These are phyloP conservation scores for Erucastrum elatum DNA, from an alignment of 345 rosid genomes.

Conservation along the genomic window DNA sequence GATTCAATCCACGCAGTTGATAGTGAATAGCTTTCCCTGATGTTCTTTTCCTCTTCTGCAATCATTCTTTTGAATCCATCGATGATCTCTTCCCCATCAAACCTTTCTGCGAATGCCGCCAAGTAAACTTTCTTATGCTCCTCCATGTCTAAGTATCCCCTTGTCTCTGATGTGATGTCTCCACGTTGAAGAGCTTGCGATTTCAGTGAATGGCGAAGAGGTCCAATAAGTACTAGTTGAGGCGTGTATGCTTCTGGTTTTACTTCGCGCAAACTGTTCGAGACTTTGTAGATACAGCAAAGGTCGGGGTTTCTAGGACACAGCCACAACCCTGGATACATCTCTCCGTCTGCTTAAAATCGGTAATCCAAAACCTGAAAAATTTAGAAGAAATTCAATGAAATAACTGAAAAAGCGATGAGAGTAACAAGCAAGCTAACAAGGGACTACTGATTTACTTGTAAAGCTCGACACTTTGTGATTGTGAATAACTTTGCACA, in stretches of 20 bases:
- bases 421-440: no score
- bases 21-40: conserved; percentile 27
- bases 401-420: no score
- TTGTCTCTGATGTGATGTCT: background rate
- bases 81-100: background rate
- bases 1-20: conserved; percentile 25
- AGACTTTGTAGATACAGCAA: background rate
- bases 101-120: background rate
- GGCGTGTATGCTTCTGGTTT: background rate
- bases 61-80: background rate
- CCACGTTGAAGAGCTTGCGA: background rate
- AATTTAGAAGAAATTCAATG: no score
- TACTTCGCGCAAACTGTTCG: background rate
- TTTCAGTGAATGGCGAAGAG: background rate
- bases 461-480: no score
- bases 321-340: background rate
- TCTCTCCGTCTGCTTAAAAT: background rate
- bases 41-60: conserved; percentile 1
- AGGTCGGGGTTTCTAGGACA: background rate
- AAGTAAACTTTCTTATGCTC: background rate
- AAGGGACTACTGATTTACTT: no score
- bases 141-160: background rate
- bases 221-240: background rate
- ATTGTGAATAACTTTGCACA: no score
- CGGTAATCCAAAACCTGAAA: no score